Evolutionary conservation across 140 eudicot species (phyloP).

Genomic region (Flaveria floridana): DNA sequence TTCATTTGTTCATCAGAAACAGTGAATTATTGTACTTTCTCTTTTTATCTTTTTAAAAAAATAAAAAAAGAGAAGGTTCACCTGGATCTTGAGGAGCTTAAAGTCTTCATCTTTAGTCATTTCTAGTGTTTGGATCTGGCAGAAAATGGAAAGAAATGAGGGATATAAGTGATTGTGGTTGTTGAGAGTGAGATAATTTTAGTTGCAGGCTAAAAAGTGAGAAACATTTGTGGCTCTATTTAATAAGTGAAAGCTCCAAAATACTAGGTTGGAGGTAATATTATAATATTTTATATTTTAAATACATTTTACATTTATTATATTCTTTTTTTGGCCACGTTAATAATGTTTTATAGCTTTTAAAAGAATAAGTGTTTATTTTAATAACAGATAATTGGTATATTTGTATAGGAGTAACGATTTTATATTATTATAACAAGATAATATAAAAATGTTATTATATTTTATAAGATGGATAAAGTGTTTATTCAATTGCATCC

Average conservation of each 20-base stretch:
- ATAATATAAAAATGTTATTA: not conserved
- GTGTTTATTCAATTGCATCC: slow-evolving; percentile 14
- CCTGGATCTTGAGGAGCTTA: slow-evolving; percentile 53
- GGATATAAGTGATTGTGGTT: slow-evolving; percentile 34
- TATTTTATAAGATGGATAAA: slow-evolving; percentile 9
- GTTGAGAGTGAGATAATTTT: slow-evolving; percentile 29
- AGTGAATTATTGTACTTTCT: not conserved
- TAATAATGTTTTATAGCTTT: not conserved
- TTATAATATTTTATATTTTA: slow-evolving; percentile 10
- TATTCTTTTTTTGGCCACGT: slow-evolving; percentile 5
- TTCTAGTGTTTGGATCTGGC: slow-evolving; percentile 44
- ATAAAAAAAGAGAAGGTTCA: slow-evolving; percentile 28
- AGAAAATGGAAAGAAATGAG: slow-evolving; percentile 37
- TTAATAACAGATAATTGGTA: not conserved
- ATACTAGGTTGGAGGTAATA: slow-evolving; percentile 31
- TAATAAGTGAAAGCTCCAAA: slow-evolving; percentile 31
- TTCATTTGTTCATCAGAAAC: not conserved
- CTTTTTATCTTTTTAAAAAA: not conserved
- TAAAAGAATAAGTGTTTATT: not conserved
- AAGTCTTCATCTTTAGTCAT: slow-evolving; percentile 51
- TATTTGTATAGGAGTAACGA: not conserved
- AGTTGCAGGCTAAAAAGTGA: slow-evolving; percentile 35
- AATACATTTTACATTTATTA: slow-evolving; percentile 2
- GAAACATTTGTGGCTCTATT: slow-evolving; percentile 32
- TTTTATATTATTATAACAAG: not conserved